Evolutionary conservation across 2,329 filamentous ascomycete genomes (phyloP), one percentile per base, ranked within the genome.

Genomic region (Penicillium sp.): DNA sequence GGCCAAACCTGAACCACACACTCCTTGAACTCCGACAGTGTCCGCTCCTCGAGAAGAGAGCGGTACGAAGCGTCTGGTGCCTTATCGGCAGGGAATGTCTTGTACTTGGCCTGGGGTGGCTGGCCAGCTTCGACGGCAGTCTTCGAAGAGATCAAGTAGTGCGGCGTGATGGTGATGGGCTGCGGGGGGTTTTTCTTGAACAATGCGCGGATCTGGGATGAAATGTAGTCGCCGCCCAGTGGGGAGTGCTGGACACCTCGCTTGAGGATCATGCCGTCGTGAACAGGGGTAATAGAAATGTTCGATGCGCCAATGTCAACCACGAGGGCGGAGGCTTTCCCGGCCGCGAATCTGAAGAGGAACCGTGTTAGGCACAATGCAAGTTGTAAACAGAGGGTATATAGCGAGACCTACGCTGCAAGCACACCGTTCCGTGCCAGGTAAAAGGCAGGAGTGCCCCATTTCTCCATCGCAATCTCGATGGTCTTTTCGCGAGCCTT

Each of bases 1-100:
- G 83, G 82, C 92, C 93, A 98, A 12, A 92, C 84, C 72, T 96
- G 90, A 25, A 97, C 90, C 13, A 96, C 89, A 15, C 88, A 95
- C 74, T 98, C 95, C 75, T 98, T 98, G 81, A 95, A 98, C 68
- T 96, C 90, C 32, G 89, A 90, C 49, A 98, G 75, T 37, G 95
- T 86, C 46, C 92, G 88, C 70, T 97, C 93, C 75, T 98, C 91
- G 72, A 97, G 86, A 57, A 92, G 85, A 15, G 78, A 76, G 52
- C 87, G 84, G 80, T 91, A 97, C 1, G 88, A 90, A 25, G 82
- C 79, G 60, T 76, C 74, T 0, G 80, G 81, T 1, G 78, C 74
- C 47, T 73, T 73, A 75, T 61, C 80, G 63, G 67, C 78, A 77
- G 65, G 78, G 67, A 89, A 95, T 33, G 81, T 81, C 60, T 83